These are phyloP conservation scores for Didymella arachidicola DNA, from an alignment of 2,329 filamentous ascomycete species.

Conservation along the genomic window DNA sequence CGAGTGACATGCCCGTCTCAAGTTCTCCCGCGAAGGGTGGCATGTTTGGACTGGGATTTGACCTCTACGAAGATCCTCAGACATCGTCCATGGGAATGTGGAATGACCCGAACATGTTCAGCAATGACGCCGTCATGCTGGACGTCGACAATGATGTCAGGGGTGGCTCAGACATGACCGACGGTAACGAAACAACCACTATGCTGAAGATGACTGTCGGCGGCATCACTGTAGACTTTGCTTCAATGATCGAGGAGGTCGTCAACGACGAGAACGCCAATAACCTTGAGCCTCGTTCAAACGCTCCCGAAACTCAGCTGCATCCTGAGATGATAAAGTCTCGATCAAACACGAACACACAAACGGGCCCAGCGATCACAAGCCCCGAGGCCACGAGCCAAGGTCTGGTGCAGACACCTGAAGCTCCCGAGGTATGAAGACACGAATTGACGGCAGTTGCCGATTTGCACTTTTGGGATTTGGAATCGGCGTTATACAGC, in stretches of 20 bases:
- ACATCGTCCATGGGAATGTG: slow-evolving; percentile 46
- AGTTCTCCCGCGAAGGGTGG: slow-evolving; percentile 45
- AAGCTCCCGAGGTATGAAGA: slow-evolving; percentile 17
- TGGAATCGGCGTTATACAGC: slow-evolving; percentile 10
- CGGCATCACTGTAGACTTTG: slow-evolving; percentile 45
- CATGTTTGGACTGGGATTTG: slow-evolving; percentile 38
- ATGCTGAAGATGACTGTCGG: slow-evolving; percentile 40
- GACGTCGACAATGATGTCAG: slow-evolving; percentile 26
- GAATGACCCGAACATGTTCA: slow-evolving; percentile 46
- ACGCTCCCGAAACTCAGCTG: neutral
- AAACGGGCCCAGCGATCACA: neutral
- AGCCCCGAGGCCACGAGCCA: slow-evolving; percentile 24
- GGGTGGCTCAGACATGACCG: slow-evolving; percentile 5
- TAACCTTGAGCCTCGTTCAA: neutral
- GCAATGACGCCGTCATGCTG: slow-evolving; percentile 39
- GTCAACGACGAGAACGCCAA: slow-evolving; percentile 29
- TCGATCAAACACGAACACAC: neutral
- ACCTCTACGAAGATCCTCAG: slow-evolving; percentile 49
- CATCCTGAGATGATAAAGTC: neutral
- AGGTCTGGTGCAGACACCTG: slow-evolving; percentile 25
- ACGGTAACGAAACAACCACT: slow-evolving; percentile 12
- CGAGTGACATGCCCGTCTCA: slow-evolving; percentile 48
- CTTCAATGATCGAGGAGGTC: slow-evolving; percentile 49
- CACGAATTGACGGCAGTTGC: slow-evolving; percentile 4
- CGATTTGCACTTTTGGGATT: neutral